Evolutionary conservation across 2,329 filamentous ascomycete species (phyloP), one percentile per base, ranked within the genome.

Genomic region (Pseudogymnoascus sp.): DNA sequence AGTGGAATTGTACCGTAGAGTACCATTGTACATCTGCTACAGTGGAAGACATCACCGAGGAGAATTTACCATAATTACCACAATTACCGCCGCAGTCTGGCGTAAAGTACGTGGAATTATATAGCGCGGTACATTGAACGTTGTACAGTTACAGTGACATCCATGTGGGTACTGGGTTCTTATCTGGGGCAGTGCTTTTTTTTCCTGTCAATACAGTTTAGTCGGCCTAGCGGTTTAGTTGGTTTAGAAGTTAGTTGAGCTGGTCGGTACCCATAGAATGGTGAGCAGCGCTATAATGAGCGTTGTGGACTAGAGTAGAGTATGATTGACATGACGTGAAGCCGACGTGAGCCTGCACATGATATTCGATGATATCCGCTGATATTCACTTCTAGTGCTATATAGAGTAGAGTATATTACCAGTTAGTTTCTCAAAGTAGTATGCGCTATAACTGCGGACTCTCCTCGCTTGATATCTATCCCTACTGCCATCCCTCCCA

Each of bases 111-210:
- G 47, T 14, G 33, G 29, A 33, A 56, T 19, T 56, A 26, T 2
- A 56, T 56, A 56, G 47, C n/a, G 47, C 6, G 47, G 47, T 56
- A 56, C 47, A 33, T 56, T 13, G 7, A n/a, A 11, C 5, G 24
- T 56, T 33, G 47, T 29, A 50, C n/a, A 56, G 26, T 5, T 56
- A 56, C 47, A 56, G 47, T 56, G 47, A 56, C 47, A 56, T 56
- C 10, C 26, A 31, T 31, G 47, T 56, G 47, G 47, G 29, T 56
- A 19, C 26, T 56, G 47, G 47, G 47, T 33, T 56, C 47, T 56
- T 56, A 56, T 33, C 47, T 56, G 47, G 47, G 47, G 47, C 47
- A 56, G 47, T 33, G 47, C 47, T 56, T 56, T 56, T 19, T 53
- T 56, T 56, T 33, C 26, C 47, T 56, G 47, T 56, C 47, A 56